Base-by-base conservation (phyloP, 352 stramenopile genomes). In the Phytophthora chlamydospora region DNA sequence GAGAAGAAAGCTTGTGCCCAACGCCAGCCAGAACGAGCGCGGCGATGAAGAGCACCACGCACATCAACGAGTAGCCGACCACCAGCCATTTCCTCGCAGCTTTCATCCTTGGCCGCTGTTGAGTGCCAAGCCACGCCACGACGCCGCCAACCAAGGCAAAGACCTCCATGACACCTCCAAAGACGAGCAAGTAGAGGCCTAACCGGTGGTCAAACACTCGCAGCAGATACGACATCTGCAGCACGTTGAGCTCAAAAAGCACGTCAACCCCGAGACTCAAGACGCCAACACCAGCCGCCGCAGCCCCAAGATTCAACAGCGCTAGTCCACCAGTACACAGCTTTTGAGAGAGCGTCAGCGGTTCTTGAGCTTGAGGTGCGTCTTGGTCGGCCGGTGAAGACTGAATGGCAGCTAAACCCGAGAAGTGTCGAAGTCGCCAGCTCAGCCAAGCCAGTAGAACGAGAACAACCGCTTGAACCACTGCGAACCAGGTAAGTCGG, bases 161-260 rank as follows among this genome's bases (percentile, higher is more conserved):
- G 0, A 71, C 19, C 8, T 69, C 53, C n/a, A 93, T 52, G 0
- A 34, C 36, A 6, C 56, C 58, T n/a, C 84, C 84, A 4, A 76
- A 49, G 1, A 52, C 35, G 2, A 87, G 53, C 19, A 90, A 50
- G 27, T 89, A 90, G 0, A 80, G 53, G 5, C 76, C 78, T 32
- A 89, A 48, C 34, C 75, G 66, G 12, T 71, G 76, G 40, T 90
- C 78, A 42, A 90, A 82, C 4, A 83, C 70, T 1, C 66, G 70
- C 10, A 91, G 44, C 24, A 90, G 27, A 24, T 79, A 78, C 41
- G 84, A 86, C 1, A 90, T 44, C 43, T 89, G 80, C 12, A 91
- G 64, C 29, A 93, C 71, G 47, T 90, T 93, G 39, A 90, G 70
- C 29, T 89, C 65, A 12, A 83, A 83, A 38, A 90, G 62, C 0